phyloP scores from a whole-genome alignment of 108 stramenopile genomes.

The Cyclotella sp. region DNA sequence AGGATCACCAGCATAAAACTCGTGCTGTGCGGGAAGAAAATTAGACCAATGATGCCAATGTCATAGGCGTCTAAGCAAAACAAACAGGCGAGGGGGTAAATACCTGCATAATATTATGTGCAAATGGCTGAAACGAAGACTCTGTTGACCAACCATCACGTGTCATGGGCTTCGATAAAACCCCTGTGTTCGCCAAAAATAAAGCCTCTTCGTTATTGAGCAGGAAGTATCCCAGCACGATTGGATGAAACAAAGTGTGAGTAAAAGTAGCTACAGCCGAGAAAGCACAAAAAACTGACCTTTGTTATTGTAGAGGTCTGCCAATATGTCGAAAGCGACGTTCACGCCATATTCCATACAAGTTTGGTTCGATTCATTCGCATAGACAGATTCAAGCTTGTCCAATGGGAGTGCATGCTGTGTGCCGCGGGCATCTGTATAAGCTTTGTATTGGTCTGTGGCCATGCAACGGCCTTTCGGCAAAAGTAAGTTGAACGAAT shows the following conservation, averaged over 20 bases:
- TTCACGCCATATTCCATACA: conserved; percentile 36
- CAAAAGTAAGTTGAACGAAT: conserved; percentile 17
- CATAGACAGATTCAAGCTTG: conserved; percentile 22
- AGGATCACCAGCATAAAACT: conserved; percentile 34
- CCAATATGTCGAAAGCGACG: conserved; percentile 21
- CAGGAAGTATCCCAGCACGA: neutral
- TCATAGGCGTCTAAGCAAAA: neutral
- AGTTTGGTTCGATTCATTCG: conserved; percentile 22
- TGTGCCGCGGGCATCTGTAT: conserved; percentile 29
- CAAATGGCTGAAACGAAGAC: conserved; percentile 31
- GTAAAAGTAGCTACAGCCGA: no score
- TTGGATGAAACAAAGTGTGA: neutral
- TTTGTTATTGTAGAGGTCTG: conserved; percentile 23
- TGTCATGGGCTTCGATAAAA: conserved; percentile 31
- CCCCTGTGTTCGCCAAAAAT: conserved; percentile 48
- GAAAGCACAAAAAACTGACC: neutral
- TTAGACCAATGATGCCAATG: neutral
- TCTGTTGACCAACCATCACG: conserved; percentile 18
- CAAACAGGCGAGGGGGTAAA: neutral
- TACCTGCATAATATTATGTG: conserved; percentile 46
- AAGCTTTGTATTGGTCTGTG: conserved; percentile 36
- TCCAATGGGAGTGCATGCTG: conserved; percentile 32
- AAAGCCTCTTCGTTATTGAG: conserved; percentile 13
- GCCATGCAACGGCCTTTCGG: conserved; percentile 30
- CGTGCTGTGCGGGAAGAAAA: neutral